A percentile compares a stretch with the other conserved stretches of the same genome.
These are phyloP conservation scores for Crithidia fasciculata DNA, from an alignment of 208 protist species.

Conservation along the genomic window DNA sequence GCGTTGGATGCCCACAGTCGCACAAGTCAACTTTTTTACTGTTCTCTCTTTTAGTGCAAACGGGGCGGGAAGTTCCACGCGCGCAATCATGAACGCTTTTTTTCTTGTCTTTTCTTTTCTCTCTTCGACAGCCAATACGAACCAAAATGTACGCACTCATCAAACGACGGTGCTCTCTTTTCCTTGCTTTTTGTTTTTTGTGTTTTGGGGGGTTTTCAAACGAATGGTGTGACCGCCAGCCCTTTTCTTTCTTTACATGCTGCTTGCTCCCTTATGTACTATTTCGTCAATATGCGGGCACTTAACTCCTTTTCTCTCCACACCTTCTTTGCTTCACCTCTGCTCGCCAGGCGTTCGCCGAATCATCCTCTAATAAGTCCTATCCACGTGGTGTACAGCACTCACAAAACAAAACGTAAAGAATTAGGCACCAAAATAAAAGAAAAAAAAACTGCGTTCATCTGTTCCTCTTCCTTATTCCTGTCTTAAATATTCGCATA, in stretches of 20 bases:
- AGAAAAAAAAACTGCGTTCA: background rate
- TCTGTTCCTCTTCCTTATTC: background rate
- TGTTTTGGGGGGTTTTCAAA: background rate
- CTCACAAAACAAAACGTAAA: background rate
- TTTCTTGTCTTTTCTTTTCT: too few species aligned
- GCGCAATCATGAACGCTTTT: too few species aligned
- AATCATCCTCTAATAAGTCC: conserved; percentile 2
- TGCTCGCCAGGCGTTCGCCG: background rate
- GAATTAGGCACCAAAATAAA: too few species aligned
- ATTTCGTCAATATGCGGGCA: too few species aligned
- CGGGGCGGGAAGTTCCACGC: too few species aligned
- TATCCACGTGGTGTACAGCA: background rate
- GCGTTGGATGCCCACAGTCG: too few species aligned
- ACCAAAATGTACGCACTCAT: background rate
- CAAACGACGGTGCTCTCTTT: background rate
- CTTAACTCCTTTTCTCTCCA: background rate
- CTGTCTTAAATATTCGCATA: background rate
- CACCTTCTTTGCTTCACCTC: background rate
- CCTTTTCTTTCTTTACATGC: too few species aligned
- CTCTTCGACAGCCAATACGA: background rate
- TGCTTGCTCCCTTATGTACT: too few species aligned
- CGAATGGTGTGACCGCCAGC: too few species aligned
- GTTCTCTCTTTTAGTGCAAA: too few species aligned
- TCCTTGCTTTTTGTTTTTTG: conserved; percentile 7
- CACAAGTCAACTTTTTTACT: too few species aligned